Base-by-base conservation (phyloP, 306 rosid species). In the Corylus americana region DNA sequence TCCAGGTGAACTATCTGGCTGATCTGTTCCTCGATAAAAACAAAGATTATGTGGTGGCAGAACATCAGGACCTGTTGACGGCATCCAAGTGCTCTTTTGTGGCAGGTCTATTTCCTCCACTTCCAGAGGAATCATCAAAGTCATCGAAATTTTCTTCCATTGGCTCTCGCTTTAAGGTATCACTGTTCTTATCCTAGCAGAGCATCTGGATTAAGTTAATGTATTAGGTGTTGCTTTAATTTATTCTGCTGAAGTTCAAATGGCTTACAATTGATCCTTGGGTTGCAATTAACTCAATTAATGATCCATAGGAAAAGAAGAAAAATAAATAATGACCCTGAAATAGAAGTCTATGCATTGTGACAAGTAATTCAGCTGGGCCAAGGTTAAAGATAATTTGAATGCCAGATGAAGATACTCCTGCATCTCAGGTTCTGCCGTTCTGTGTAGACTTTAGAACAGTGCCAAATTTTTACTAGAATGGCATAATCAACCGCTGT, bases 1-100 rank as follows among this genome's bases (percentile, higher is more conserved):
- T 85, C 73, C 87, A 96, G 99, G 99, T 96, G 70, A 84, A 81
- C 58, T 96, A 96, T 87, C 88, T 81, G 85, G 99, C 98, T 78
- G 98, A 96, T 85, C 92, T 87, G 86, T 96, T 96, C 80, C 91
- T 96, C 79, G 99, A 96, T 82, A 96, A 96, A 86, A 96, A 96
- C 92, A 96, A 96, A 91, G 99, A 96, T 85, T 96, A 96, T 87
- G 99, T 96, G 81, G 93, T 96, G 58, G 99, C 98, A 45, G 99
- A 96, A 85, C 98, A 93, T 81, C 99, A 90, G 88, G 97, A 86
- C 82, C 88, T 96, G 80, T 86, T 96, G 83, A 90, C 87, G 73
- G 89, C 96, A 85, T 90, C 99, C 79, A 90, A 88, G 80, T 96
- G 98, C 88, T 59, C 89, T 22, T 96, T 93, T 90, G 96, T 83